Conservation (phyloP, 2,329 filamentous ascomycete genomes). For the Stylonectria norvegica region DNA sequence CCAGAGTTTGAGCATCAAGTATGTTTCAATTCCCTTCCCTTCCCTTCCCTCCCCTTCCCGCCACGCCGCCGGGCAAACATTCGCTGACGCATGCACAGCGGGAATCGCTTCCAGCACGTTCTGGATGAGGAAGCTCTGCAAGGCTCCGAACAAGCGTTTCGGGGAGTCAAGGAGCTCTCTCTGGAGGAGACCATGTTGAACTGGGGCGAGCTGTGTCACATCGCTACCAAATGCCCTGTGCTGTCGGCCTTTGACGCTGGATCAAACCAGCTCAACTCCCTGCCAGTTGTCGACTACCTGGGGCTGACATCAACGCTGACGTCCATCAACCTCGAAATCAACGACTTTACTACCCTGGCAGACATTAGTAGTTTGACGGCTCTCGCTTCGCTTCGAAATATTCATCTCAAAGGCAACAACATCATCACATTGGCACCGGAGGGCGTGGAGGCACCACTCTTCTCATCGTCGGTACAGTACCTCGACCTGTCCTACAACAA, state of each 20-base stretch:
- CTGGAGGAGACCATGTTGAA: conserved; percentile 64
- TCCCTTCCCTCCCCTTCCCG: too few species aligned
- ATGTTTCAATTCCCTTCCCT: conserved; percentile 33
- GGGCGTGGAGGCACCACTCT: conserved; percentile 38
- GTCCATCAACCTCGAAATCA: conserved; percentile 68
- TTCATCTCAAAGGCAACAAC: conserved; percentile 74
- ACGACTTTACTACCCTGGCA: conserved; percentile 59
- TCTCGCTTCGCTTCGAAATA: conserved; percentile 51
- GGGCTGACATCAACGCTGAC: conserved; percentile 51
- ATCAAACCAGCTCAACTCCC: conserved; percentile 54
- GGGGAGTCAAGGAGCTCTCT: conserved; percentile 56
- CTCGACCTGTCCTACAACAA: conserved; percentile 73
- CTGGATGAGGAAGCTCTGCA: conserved; percentile 29
- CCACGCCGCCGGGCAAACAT: neutral
- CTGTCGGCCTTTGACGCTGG: conserved; percentile 51
- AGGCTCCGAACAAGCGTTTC: conserved; percentile 40
- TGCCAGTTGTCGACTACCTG: conserved; percentile 42
- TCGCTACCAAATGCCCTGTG: conserved; percentile 52
- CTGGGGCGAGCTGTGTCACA: conserved; percentile 60
- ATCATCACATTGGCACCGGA: conserved; percentile 48
- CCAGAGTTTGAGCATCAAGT: conserved; percentile 69
- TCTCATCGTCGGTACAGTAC: conserved; percentile 55
- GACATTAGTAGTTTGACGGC: conserved; percentile 53
- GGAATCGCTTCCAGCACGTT: conserved; percentile 63
- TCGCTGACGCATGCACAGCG: conserved; percentile 46